phyloP scores from a whole-genome alignment of 345 rosid genomes.

The Salix exigua region DNA sequence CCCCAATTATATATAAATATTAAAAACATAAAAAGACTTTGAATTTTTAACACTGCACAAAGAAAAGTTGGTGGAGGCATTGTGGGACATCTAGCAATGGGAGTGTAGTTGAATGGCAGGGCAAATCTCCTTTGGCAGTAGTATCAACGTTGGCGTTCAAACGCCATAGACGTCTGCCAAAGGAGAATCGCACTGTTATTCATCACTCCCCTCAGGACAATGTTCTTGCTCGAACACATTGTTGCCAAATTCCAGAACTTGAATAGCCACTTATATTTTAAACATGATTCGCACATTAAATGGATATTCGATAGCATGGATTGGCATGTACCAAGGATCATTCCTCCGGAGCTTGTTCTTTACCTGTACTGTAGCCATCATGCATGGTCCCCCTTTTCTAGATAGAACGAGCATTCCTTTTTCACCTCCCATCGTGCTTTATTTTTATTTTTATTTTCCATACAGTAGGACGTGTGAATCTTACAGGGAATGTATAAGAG shows the following conservation, averaged over 20 bases:
- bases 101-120: slow-evolving; percentile 39
- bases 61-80: not conserved
- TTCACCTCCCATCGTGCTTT: not conserved
- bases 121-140: slow-evolving; percentile 69
- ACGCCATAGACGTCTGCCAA: slow-evolving; percentile 25
- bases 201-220: slow-evolving; percentile 18
- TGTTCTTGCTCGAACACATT: not conserved
- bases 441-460: not conserved
- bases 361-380: slow-evolving; percentile 1
- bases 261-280: slow-evolving; percentile 4
- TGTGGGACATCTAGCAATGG: not conserved
- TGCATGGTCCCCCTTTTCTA: slow-evolving; percentile 33
- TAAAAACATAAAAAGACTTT: too few relatives aligned
- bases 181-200: slow-evolving; percentile 41
- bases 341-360: slow-evolving; percentile 26
- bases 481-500: too few relatives aligned
- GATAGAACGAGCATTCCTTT: not conserved
- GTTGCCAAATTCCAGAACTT: not conserved
- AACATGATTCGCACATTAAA: slow-evolving; percentile 29
- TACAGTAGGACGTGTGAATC: not conserved
- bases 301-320: slow-evolving; percentile 30
- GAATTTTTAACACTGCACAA: not conserved
- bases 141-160: not conserved
- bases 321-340: slow-evolving; percentile 32
- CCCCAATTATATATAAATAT: too few relatives aligned